phyloP scores from a whole-genome alignment of 257 asterid species.

The Salvia hispanica region DNA sequence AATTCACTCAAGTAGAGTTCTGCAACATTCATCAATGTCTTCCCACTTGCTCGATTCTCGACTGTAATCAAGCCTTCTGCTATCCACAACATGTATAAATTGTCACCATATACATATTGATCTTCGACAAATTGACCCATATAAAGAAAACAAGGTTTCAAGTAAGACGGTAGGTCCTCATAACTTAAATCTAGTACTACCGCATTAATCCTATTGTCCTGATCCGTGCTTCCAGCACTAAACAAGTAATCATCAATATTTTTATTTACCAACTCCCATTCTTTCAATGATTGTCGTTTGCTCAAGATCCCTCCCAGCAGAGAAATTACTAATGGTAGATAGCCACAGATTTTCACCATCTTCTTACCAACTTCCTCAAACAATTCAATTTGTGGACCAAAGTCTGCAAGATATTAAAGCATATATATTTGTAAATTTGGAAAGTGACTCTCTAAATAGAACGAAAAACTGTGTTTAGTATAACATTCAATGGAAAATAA shows the following conservation, averaged over 20 bases:
- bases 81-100: constrained; percentile 16
- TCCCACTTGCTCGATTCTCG: neutral
- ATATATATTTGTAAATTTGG: neutral
- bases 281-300: neutral
- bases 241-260: neutral
- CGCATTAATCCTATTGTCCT: neutral
- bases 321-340: constrained; percentile 18
- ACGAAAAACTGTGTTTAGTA: neutral
- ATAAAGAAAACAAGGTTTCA: constrained; percentile 25
- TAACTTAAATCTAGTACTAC: constrained; percentile 17
- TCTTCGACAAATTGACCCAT: constrained; percentile 22
- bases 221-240: neutral
- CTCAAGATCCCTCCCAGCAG: constrained; percentile 23
- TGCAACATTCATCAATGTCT: constrained; percentile 12
- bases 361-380: constrained; percentile 13
- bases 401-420: neutral
- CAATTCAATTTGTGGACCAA: neutral
- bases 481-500: neutral
- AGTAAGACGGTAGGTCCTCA: constrained; percentile 9
- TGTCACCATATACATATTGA: constrained; percentile 1
- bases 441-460: neutral
- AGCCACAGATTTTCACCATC: constrained; percentile 13
- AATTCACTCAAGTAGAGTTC: constrained; percentile 18
- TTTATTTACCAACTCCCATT: constrained; percentile 18
- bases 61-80: constrained; percentile 27